Evolutionary conservation across 257 asterid genomes (phyloP), one percentile per base, ranked within the genome.

Genomic region (Echites panduratus): DNA sequence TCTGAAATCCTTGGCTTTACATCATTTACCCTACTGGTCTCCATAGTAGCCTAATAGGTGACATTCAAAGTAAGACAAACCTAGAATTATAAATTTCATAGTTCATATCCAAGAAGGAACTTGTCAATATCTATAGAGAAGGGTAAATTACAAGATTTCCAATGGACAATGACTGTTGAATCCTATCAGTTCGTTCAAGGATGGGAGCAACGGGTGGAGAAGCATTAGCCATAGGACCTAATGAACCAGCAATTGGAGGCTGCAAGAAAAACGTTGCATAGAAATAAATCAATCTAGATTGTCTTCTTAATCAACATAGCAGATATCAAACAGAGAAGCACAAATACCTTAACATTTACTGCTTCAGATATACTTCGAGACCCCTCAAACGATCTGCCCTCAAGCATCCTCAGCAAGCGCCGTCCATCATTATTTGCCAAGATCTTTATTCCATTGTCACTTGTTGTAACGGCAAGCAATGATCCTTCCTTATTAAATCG

Each of bases 401-500:
- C 98, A 70, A 94, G 83, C 95, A 87, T 91, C 76, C 96, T 85
- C 80, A 94, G 78, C 95, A 94, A 81, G 63, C 96, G 93, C 77
- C 89, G 96, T 69, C 98, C 98, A 70, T 87, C 95, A 66, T 75
- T 72, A 83, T 91, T 94, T 66, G 96, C 97, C 82, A 93, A 76
- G 69, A 93, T 80, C 82, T 93, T 93, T 75, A 93, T 93, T 73
- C 98, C 98, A 78, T 86, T 91, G 74, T 93, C 98, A 65, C 89
- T 89, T 0, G 97, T 91, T 16, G 97, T 86, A 80, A 93, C 96
- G 76, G 96, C 98, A 52, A 93, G 87, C 78, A 93, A 79, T 0
- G 97, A 88, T 58, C 97, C 98, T 80, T 93, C 98, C 82, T 86
- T 91, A 65, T 91, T 91, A 80, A 93, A 93, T 78, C 97, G 78